Evolutionary conservation across 2,329 filamentous ascomycete genomes (phyloP).

Genomic region (Fusarium fracticaudum): DNA sequence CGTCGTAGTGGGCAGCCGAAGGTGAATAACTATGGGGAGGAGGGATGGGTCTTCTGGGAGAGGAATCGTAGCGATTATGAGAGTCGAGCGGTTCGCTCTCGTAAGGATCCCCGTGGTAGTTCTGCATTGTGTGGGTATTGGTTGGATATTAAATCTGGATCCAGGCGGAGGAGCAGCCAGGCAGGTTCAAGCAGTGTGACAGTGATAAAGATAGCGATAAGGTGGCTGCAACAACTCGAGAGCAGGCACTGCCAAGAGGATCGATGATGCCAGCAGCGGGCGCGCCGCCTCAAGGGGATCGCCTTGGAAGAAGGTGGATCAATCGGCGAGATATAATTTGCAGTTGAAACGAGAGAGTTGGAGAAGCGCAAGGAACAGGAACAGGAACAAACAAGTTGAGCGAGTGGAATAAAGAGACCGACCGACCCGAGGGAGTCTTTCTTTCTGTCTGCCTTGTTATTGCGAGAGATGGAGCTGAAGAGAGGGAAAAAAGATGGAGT

Average conservation of each 20-base stretch:
- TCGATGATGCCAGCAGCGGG: slow-evolving; percentile 36
- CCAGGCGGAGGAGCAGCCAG: slow-evolving; percentile 17
- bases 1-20: slow-evolving; percentile 42
- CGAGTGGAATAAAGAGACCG: slow-evolving; percentile 24
- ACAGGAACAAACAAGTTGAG: slow-evolving; percentile 23
- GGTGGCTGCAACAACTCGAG: slow-evolving; percentile 5
- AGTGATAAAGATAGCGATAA: not conserved
- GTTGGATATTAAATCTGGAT: slow-evolving; percentile 17
- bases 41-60: slow-evolving; percentile 32
- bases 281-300: slow-evolving; percentile 31
- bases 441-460: slow-evolving; percentile 4
- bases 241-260: slow-evolving; percentile 23
- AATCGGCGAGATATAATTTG: slow-evolving; percentile 13
- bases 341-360: slow-evolving; percentile 18
- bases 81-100: slow-evolving; percentile 51
- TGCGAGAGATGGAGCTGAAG: slow-evolving; percentile 11
- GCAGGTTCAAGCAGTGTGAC: not conserved
- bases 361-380: slow-evolving; percentile 27
- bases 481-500: slow-evolving; percentile 21
- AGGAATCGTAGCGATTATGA: slow-evolving; percentile 38
- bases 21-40: slow-evolving; percentile 38
- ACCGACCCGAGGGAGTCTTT: not conserved
- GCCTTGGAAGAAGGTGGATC: slow-evolving; percentile 16
- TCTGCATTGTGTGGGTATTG: slow-evolving; percentile 45
- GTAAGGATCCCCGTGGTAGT: slow-evolving; percentile 46